phyloP scores from a whole-genome alignment of 805 yeast species.

The Torulaspora gathmanii region DNA sequence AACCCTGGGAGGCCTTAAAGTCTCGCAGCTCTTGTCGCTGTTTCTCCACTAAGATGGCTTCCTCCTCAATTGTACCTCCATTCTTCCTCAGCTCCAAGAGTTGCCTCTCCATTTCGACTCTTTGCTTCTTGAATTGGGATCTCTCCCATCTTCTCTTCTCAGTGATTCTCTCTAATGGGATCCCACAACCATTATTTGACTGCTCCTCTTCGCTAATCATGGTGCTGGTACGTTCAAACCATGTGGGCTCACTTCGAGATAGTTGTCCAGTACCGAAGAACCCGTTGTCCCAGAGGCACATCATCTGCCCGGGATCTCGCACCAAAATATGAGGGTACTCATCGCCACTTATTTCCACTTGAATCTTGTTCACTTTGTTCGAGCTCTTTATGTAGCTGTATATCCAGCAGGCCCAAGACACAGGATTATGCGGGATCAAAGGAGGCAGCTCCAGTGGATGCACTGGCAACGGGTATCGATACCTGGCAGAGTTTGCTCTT shows the following conservation, averaged over 20 bases:
- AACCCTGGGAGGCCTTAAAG: slow-evolving; percentile 31
- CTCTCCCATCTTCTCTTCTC: slow-evolving; percentile 66
- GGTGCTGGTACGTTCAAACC: slow-evolving; percentile 64
- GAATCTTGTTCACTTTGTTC: slow-evolving; percentile 15
- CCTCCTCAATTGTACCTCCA: slow-evolving; percentile 34
- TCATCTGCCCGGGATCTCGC: slow-evolving; percentile 43
- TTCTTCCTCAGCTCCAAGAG: slow-evolving; percentile 40
- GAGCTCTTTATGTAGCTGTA: slow-evolving; percentile 32
- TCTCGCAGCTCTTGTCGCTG: slow-evolving; percentile 33
- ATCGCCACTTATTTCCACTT: slow-evolving; percentile 36
- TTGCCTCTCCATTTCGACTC: slow-evolving; percentile 55
- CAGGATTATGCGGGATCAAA: slow-evolving; percentile 59
- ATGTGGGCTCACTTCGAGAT: slow-evolving; percentile 89
- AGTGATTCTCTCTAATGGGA: slow-evolving; percentile 72
- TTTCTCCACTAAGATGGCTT: slow-evolving; percentile 29
- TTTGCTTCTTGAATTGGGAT: slow-evolving; percentile 60
- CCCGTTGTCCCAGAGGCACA: slow-evolving; percentile 71
- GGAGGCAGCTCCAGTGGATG: slow-evolving; percentile 46
- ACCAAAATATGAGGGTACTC: slow-evolving; percentile 36
- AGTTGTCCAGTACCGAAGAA: slow-evolving; percentile 91
- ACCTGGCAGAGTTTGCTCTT: slow-evolving; percentile 30
- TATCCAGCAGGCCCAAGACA: slow-evolving; percentile 53
- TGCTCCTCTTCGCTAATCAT: slow-evolving; percentile 39
- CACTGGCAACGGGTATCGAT: slow-evolving; percentile 57
- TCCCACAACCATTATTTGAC: slow-evolving; percentile 31